These are phyloP conservation scores for Fusarium nurragi DNA, from an alignment of 2,329 filamentous ascomycete species.

Conservation along the genomic window DNA sequence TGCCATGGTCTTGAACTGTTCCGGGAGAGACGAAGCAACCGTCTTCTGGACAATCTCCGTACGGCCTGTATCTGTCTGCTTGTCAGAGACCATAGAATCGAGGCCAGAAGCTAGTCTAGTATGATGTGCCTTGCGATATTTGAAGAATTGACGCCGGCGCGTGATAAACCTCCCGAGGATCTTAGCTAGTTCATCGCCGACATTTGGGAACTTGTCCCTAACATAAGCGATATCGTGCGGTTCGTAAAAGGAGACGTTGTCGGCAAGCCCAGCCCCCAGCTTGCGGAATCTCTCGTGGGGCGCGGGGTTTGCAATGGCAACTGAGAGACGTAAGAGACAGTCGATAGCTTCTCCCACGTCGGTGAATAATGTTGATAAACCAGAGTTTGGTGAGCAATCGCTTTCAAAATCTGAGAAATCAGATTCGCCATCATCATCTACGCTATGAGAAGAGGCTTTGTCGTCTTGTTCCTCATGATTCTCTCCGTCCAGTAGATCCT, in stretches of 20 bases:
- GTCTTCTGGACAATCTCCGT: slow-evolving; percentile 25
- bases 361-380: slow-evolving; percentile 7
- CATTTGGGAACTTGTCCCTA: slow-evolving; percentile 43
- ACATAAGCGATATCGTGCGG: slow-evolving; percentile 46
- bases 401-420: background rate
- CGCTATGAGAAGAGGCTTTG: accelerated
- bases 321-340: slow-evolving; percentile 49
- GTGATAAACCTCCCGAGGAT: slow-evolving; percentile 49
- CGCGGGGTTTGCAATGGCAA: slow-evolving; percentile 51
- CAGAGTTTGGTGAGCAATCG: accelerated
- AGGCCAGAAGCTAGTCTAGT: slow-evolving; percentile 45
- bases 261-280: slow-evolving; percentile 1
- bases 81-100: slow-evolving; percentile 6
- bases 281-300: slow-evolving; percentile 47
- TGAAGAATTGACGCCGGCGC: slow-evolving; percentile 49
- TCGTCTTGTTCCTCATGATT: accelerated
- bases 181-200: slow-evolving; percentile 21
- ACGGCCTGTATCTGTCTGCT: background rate
- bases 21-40: slow-evolving; percentile 39
- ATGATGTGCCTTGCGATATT: slow-evolving; percentile 51
- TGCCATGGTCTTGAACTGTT: slow-evolving; percentile 3
- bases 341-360: slow-evolving; percentile 44
- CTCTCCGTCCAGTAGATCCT: accelerated
- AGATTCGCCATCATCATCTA: accelerated
- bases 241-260: slow-evolving; percentile 41